phyloP scores from a whole-genome alignment of 2,329 filamentous ascomycete species.

The Lecanoromycetidae sp. region DNA sequence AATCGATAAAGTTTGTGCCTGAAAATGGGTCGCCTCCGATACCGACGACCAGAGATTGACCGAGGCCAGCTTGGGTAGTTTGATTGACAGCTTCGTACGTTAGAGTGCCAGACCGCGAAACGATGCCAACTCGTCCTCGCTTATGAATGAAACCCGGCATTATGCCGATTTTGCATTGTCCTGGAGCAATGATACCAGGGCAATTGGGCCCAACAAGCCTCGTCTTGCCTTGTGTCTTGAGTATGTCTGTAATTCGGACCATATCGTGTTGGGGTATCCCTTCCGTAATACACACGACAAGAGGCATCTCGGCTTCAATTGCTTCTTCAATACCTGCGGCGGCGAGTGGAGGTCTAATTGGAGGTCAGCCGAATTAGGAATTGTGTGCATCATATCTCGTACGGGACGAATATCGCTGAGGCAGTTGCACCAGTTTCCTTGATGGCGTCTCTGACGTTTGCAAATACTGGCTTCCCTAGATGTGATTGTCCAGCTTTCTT shows the following conservation, averaged over 20 bases:
- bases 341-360: constrained; percentile 69
- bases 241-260: constrained; percentile 95
- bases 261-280: constrained; percentile 98
- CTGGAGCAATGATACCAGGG: constrained; percentile 88
- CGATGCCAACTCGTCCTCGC: constrained; percentile 95
- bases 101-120: constrained; percentile 92
- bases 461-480: constrained; percentile 86
- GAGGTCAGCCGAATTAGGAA: not conserved
- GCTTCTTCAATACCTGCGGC: constrained; percentile 96
- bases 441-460: constrained; percentile 73
- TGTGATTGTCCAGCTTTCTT: constrained; percentile 93
- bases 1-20: constrained; percentile 99
- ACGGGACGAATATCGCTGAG: constrained; percentile 94
- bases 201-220: constrained; percentile 96
- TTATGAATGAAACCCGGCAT: constrained; percentile 99
- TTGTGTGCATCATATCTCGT: constrained; percentile 29
- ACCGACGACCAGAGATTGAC: constrained; percentile 94
- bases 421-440: constrained; percentile 84
- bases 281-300: constrained; percentile 96
- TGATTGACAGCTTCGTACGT: constrained; percentile 99
- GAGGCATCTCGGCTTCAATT: constrained; percentile 78
- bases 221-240: constrained; percentile 96
- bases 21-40: constrained; percentile 98
- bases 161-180: constrained; percentile 99
- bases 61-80: constrained; percentile 91